phyloP scores from a whole-genome alignment of 768 basidiomycete genomes.

The Gautieria morchelliformis region DNA sequence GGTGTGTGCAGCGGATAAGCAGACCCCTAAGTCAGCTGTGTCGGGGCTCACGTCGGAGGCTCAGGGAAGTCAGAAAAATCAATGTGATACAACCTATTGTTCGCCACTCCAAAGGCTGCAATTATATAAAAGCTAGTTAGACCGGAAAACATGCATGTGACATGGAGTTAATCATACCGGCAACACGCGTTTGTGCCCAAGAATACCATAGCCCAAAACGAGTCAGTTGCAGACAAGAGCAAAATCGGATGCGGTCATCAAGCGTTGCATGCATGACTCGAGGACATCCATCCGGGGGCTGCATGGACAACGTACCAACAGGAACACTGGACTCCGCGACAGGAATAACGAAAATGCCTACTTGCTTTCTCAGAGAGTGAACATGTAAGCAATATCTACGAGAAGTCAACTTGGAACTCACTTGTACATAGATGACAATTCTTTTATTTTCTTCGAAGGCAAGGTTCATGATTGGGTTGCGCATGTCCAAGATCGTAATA shows the following conservation, averaged over 20 bases:
- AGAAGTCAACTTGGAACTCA: neutral
- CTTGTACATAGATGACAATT: constrained; percentile 2
- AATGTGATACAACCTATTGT: neutral
- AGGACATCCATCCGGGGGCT: neutral
- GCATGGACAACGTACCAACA: neutral
- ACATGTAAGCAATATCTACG: neutral
- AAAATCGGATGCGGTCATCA: neutral
- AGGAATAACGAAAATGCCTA: constrained; percentile 3
- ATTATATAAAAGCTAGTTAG: neutral
- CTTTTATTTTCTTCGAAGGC: constrained; percentile 18
- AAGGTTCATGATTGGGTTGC: constrained; percentile 13
- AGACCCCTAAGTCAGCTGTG: no score
- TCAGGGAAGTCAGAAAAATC: neutral
- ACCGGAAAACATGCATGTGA: neutral
- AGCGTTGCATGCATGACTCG: neutral
- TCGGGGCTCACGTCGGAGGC: no score
- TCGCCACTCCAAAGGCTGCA: neutral
- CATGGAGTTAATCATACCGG: neutral
- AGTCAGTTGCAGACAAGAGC: constrained; percentile 5
- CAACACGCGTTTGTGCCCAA: neutral
- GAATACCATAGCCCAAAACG: constrained; percentile 4
- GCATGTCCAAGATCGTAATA: constrained; percentile 14
- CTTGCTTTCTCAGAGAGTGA: neutral
- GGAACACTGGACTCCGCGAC: neutral
- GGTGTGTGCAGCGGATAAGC: no score